Evolutionary conservation across 23 red algal genomes (phyloP).

Genomic region (Gracilaria caudata): DNA sequence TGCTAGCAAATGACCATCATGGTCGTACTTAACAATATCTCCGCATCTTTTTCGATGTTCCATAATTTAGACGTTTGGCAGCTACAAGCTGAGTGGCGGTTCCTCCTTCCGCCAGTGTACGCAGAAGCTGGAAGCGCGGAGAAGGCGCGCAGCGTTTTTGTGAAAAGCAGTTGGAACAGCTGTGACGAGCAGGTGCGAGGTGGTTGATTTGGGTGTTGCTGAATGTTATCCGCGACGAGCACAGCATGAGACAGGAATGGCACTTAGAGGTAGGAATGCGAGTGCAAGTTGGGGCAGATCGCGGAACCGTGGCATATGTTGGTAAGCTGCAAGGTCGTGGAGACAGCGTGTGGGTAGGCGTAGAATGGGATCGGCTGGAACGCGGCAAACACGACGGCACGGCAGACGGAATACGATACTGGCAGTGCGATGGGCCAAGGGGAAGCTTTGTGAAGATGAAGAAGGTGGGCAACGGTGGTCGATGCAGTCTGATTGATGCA

Average conservation of each 20-base stretch:
- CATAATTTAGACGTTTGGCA: too few relatives aligned
- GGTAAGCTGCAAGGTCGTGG: slow-evolving; percentile 29
- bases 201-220: neutral
- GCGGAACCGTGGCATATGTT: slow-evolving; percentile 44
- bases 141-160: too few relatives aligned
- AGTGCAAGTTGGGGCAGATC: slow-evolving; percentile 11
- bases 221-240: neutral
- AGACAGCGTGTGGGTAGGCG: slow-evolving; percentile 51
- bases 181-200: neutral
- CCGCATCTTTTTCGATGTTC: too few relatives aligned
- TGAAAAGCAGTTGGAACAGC: too few relatives aligned
- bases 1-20: too few relatives aligned
- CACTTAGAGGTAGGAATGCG: slow-evolving; percentile 18
- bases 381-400: slow-evolving; percentile 74
- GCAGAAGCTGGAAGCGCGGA: too few relatives aligned
- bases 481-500: slow-evolving; percentile 26
- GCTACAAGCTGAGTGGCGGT: too few relatives aligned
- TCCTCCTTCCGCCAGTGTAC: too few relatives aligned
- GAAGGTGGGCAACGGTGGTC: slow-evolving; percentile 40
- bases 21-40: too few relatives aligned
- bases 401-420: slow-evolving; percentile 50
- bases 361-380: slow-evolving; percentile 65
- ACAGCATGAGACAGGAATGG: neutral
- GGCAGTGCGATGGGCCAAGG: neutral
- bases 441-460: slow-evolving; percentile 43